These are phyloP conservation scores for Penicillium argentinense DNA, from an alignment of 495 filamentous ascomycete genomes.

Conservation along the genomic window DNA sequence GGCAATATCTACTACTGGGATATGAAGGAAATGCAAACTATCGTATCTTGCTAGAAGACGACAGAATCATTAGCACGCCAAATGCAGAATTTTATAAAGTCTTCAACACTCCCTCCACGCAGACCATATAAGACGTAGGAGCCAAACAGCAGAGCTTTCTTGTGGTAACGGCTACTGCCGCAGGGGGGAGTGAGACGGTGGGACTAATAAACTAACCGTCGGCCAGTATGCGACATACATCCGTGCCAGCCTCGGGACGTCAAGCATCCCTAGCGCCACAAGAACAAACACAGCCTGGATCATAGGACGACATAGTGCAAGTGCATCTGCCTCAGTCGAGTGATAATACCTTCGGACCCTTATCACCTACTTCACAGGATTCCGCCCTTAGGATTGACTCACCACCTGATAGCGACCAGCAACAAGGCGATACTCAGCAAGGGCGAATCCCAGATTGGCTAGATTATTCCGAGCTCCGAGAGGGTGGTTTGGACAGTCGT, in stretches of 20 bases:
- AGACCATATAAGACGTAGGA: conserved; percentile 19
- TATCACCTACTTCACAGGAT: conserved; percentile 8
- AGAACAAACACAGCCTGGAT: conserved; percentile 2
- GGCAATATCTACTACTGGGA: conserved; percentile 19
- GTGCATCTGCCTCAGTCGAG: conserved; percentile 13
- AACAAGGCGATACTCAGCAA: conserved; percentile 7
- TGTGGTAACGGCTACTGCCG: conserved; percentile 17
- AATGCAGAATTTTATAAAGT: conserved; percentile 19
- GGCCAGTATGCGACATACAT: conserved; percentile 10
- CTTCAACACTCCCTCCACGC: conserved; percentile 19
- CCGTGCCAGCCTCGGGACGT: conserved; percentile 12
- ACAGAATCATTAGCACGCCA: conserved; percentile 20
- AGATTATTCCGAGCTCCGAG: conserved; percentile 11
- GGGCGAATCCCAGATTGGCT: conserved; percentile 9
- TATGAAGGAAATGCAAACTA: conserved; percentile 27
- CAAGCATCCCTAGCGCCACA: conserved; percentile 8
- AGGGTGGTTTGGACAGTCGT: no score
- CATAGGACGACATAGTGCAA: conserved; percentile 2
- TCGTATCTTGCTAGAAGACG: conserved; percentile 21
- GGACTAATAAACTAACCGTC: conserved; percentile 11
- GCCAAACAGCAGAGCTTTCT: conserved; percentile 10
- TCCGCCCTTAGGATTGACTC: conserved; percentile 8
- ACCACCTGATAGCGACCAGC: conserved; percentile 12
- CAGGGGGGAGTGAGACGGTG: conserved; percentile 19
- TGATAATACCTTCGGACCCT: conserved; percentile 9